A percentile compares a stretch with the other conserved stretches of the same genome.
Conservation (phyloP, 805 yeast species). For the Metahyphopichia silvanorum region DNA sequence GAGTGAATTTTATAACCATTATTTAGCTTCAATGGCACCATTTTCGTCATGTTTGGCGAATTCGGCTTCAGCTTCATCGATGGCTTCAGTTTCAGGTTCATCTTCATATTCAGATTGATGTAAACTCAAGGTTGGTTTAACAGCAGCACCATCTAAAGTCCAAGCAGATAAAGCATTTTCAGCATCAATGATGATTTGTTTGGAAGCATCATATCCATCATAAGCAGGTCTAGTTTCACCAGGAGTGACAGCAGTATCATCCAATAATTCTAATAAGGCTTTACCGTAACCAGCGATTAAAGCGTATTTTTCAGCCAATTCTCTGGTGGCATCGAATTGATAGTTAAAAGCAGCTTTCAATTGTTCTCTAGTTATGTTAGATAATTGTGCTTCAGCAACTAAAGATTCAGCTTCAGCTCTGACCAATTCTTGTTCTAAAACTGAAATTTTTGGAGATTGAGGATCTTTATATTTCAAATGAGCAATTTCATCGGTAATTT, state of each 20-base stretch:
- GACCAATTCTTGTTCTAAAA: conserved; percentile 84
- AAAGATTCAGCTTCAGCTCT: conserved; percentile 90
- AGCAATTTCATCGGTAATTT: conserved; percentile 82
- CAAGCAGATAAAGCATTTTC: conserved; percentile 80
- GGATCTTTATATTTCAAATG: conserved; percentile 83
- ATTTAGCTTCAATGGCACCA: conserved; percentile 8
- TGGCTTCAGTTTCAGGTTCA: conserved; percentile 47
- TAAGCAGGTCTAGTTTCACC: conserved; percentile 91
- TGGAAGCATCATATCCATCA: conserved; percentile 86
- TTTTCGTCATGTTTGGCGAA: conserved; percentile 45
- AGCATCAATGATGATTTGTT: conserved; percentile 82
- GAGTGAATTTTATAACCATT: neutral
- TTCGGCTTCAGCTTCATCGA: conserved; percentile 51
- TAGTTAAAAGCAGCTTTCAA: conserved; percentile 80
- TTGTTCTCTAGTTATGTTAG: conserved; percentile 84
- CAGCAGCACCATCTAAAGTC: conserved; percentile 81
- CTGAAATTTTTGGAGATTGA: conserved; percentile 73
- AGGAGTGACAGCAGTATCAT: conserved; percentile 83
- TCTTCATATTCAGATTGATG: conserved; percentile 55
- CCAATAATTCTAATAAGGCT: conserved; percentile 77
- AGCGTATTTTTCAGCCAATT: conserved; percentile 81
- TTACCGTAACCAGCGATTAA: conserved; percentile 88
- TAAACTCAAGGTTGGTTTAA: conserved; percentile 75
- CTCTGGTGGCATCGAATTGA: conserved; percentile 83
- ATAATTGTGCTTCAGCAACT: conserved; percentile 89